Evolutionary conservation across 2,329 filamentous ascomycete species (phyloP).

Genomic region (Alternaria incomplexa): DNA sequence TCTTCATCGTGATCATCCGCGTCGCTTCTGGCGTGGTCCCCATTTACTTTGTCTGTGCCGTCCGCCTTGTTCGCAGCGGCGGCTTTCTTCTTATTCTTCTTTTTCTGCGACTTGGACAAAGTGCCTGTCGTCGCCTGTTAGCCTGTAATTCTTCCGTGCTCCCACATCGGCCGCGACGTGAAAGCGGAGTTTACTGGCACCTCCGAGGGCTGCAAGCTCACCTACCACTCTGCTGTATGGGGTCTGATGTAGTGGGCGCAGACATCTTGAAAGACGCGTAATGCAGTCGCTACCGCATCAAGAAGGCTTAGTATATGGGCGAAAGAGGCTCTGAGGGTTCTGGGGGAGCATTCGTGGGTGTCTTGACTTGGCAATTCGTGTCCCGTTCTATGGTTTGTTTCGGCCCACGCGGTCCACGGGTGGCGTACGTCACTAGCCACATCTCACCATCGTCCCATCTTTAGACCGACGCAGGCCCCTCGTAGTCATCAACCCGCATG

Average conservation of each 20-base stretch:
- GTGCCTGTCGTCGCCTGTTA: slow-evolving; percentile 32
- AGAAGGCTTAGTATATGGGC: background rate
- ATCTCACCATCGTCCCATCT: background rate
- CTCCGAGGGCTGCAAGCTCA: slow-evolving; percentile 33
- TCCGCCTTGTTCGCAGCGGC: slow-evolving; percentile 32
- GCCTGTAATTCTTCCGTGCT: slow-evolving; percentile 7
- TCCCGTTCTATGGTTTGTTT: slow-evolving; percentile 40
- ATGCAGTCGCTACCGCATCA: slow-evolving; percentile 15
- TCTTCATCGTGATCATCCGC: slow-evolving; percentile 39
- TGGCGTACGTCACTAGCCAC: slow-evolving; percentile 36
- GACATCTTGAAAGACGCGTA: slow-evolving; percentile 35
- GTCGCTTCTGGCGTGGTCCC: slow-evolving; percentile 27
- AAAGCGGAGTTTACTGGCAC: slow-evolving; percentile 15
- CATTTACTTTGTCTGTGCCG: slow-evolving; percentile 36
- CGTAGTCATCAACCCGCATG: background rate
- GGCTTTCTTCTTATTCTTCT: slow-evolving; percentile 50
- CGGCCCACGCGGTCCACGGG: slow-evolving; percentile 27
- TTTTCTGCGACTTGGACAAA: slow-evolving; percentile 48
- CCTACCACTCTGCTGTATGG: slow-evolving; percentile 45
- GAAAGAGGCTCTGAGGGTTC: slow-evolving; percentile 9
- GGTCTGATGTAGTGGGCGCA: slow-evolving; percentile 32
- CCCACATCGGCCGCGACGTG: background rate
- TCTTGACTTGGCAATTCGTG: slow-evolving; percentile 47
- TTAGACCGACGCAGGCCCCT: background rate
- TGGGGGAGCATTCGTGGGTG: slow-evolving; percentile 33